A percentile compares a stretch with the other conserved stretches of the same genome.
These are phyloP conservation scores for Brassica napus DNA, from an alignment of 345 rosid genomes.

Conservation along the genomic window Da-Ae NC_063444.1:2761001-2761500, in stretches of 20 bases:
- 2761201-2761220: slow-evolving; percentile 54
- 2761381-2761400: neutral
- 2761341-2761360: slow-evolving; percentile 12
- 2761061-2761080: slow-evolving; percentile 23
- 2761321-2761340: slow-evolving; percentile 30
- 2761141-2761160: slow-evolving; percentile 28
- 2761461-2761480: slow-evolving; percentile 5
- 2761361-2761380: neutral
- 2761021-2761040: slow-evolving; percentile 11
- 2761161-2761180: slow-evolving; percentile 37
- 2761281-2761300: slow-evolving; percentile 39
- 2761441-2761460: neutral
- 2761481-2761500: slow-evolving; percentile 24
- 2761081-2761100: slow-evolving; percentile 1
- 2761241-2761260: slow-evolving; percentile 9
- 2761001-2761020: slow-evolving; percentile 35
- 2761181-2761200: slow-evolving; percentile 60
- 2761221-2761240: slow-evolving; percentile 28
- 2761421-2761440: slow-evolving; percentile 14
- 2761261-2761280: slow-evolving; percentile 42
- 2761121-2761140: slow-evolving; percentile 22
- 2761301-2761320: slow-evolving; percentile 26
- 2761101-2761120: slow-evolving; percentile 9
- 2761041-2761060: slow-evolving; percentile 14
- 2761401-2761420: neutral